Evolutionary conservation across 495 filamentous ascomycete genomes (phyloP).

Genomic region (Hypomontagnella submonticulosa): DNA sequence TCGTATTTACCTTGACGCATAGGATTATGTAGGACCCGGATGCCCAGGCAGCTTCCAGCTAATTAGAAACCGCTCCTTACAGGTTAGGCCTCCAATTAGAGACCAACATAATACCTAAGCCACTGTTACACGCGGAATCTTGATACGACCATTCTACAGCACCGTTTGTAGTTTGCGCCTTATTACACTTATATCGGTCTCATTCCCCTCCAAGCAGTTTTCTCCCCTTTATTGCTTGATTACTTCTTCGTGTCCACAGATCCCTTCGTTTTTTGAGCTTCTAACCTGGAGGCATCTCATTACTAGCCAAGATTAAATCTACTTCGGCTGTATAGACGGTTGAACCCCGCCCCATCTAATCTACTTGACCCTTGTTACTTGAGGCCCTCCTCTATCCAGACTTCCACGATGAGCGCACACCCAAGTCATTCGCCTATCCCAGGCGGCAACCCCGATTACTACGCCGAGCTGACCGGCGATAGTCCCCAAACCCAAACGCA

Average conservation of each 20-base stretch:
- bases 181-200: constrained; percentile 2
- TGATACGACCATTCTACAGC: not conserved
- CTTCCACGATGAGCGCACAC: constrained; percentile 33
- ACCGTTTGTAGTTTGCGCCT: not conserved
- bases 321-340: no score
- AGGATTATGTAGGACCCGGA: no score
- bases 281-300: no score
- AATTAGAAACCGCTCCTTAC: no score
- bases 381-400: not conserved
- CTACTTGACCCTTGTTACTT: not conserved
- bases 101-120: constrained; percentile 11
- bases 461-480: constrained; percentile 29
- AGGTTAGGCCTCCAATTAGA: no score
- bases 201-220: constrained; percentile 1
- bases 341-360: not conserved
- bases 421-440: constrained; percentile 30
- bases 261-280: no score
- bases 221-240: no score
- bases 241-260: no score
- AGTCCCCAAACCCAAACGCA: constrained; percentile 17
- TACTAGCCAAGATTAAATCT: no score
- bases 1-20: no score
- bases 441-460: constrained; percentile 32
- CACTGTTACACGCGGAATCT: constrained; percentile 22
- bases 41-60: no score